Base-by-base conservation (phyloP, 306 rosid genomes). In the Pterocarpus macrocarpus region DNA sequence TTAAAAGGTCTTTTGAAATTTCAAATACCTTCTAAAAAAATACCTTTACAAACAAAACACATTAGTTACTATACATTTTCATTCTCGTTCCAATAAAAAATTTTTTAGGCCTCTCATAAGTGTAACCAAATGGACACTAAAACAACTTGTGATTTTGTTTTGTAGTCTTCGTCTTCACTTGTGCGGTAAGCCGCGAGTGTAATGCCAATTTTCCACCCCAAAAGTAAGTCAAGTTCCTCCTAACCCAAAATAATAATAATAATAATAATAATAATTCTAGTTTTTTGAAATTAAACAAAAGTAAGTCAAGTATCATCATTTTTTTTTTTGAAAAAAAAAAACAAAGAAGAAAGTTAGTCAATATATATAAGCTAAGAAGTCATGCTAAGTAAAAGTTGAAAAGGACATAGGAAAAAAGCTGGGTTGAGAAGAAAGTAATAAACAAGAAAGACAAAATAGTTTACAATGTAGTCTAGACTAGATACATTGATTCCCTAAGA, bases 361-460 rank as follows among this genome's bases (percentile, higher is more conserved):
- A 5, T 43, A 73, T 53, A 81, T 65, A 44, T 2, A 32, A 43
- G 84, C 70, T 52, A 81, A 74, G 84, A 65, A 65, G 44, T 70
- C 75, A 43, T 78, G 75, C 82, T 74, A 81, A 44, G 76, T 67
- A 44, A 34, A 67, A 57, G 72, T 79, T 69, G 38, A 69, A 12
- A 79, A 16, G 41, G 61, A 12, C 63, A 69, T 1, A 9, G 7
- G 69, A 44, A 34, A 47, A 56, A 64, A 16, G 1, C 33, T 28
- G 4, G 16, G 16, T n/a, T 15, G 8, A 4, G 12, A 53, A 15
- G 74, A 15, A 13, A 39, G n/a, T 6, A 80, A 16, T 6, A 16
- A 53, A 63, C 66, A 72, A 80, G 58, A 79, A 71, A 35, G 2
- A 28, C 32, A 55, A n/a, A 33, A 14, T n/a, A 2, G 10, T 22